Base-by-base conservation (phyloP, 106 monocot species). In the Allium fistulosum region DNA sequence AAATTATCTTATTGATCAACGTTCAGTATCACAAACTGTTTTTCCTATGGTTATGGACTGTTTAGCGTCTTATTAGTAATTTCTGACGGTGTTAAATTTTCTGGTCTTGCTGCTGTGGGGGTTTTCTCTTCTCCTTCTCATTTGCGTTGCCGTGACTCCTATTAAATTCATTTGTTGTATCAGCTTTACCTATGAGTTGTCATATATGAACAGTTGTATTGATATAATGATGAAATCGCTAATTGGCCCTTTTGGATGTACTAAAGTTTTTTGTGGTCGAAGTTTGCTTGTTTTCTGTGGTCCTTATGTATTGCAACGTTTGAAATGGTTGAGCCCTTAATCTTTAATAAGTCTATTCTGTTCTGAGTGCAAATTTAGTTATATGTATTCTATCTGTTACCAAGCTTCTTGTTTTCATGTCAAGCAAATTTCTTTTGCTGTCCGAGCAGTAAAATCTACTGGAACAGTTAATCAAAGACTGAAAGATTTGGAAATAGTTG, bases 361-460 rank as follows among this genome's bases (percentile, higher is more conserved):
- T 66, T 56, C 18, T 17, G 26, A 12, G 49, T 66, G 46, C 71
- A 76, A 72, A 58, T 51, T 17, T 58, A 67, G 1, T 46, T 53
- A 7, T 17, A 65, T 37, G 63, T 14, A 2, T 37, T 37, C 37
- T 37, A 5, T 37, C 2, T 37, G 37, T 69, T 64, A 69, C 22
- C 10, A 58, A 64, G 68, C 49, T 51, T 48, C 11, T 7, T 45
- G 26, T 13, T 14, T 59, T 67, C n/a, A 7, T 59, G 0, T 57
- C 9, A 72, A 49, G 22, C 28, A 53, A 49, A 72, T 10, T 6
- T 1, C 37, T 28, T 49, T 61, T 14, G 47, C 28, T 8, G 26
- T 58, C 18, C 78, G 62, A 65, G 75, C 78, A 68, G 62, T 51
- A 14, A 61, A 67, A 55, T 57, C 68, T 11, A 52, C 58, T 27